Base-by-base conservation (phyloP, 352 stramenopile genomes). In the Globisporangium acanthophoron region DNA sequence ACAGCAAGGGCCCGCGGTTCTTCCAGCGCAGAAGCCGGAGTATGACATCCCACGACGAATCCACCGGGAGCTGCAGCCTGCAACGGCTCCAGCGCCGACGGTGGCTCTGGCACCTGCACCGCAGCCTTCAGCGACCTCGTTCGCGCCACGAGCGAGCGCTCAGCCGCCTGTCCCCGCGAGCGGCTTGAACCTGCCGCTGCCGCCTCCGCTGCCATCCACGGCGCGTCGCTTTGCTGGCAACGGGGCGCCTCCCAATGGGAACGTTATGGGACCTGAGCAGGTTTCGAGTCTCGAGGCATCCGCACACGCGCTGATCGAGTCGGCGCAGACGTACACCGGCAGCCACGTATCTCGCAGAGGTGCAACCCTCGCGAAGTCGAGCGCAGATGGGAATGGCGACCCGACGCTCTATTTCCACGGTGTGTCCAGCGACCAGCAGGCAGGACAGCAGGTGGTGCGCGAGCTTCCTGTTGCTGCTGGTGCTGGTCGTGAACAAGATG, bases 31-130 rank as follows among this genome's bases (percentile, higher is more conserved):
- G 29, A 69, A 78, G 45, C n/a, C 56, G 4, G 52, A 59, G n/a
- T 69, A 58, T 40, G 57, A 74, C 21, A 45, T 61, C 5, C 45
- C 64, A 13, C 60, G 61, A 20, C 66, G 68, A 13, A 76, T 84
- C 47, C 73, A 80, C 24, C 69, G 74, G 13, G 76, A 72, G 11
- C 45, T 71, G n/a, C 64, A 65, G 46, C 58, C 58, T 15, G 47
- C 49, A 3, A 27, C 40, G 13, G 5, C 37, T 40, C 16, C 43
- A 9, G 6, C 54, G 20, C 21, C 24, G 9, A 12, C 35, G 29
- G 3, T 9, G 11, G 11, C 40, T 11, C 20, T 9, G 2, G 8
- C 52, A 9, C 6, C 39, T 5, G 12, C 39, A 37, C 43, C 29
- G 39, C 21, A n/a, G 13, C 9, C 16, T 3, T 16, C 31, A 33